Evolutionary conservation across 1,284 basidiomycete species (phyloP), one percentile per base, ranked within the genome.

Genomic region (Cutaneotrichosporon spelunceum): DNA sequence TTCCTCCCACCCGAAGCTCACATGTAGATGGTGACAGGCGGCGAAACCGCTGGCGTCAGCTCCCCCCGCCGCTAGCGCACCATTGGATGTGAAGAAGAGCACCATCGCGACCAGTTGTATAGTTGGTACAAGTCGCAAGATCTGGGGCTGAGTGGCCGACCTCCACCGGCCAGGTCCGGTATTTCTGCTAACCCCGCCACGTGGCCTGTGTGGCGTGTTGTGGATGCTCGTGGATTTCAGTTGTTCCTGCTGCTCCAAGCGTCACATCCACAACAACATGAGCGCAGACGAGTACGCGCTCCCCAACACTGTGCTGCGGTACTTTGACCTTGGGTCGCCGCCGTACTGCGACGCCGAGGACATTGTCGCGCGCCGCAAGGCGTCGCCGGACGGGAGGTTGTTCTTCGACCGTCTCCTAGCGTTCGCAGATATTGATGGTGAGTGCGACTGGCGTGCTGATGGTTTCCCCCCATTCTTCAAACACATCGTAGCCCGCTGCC

Each of bases 21-120:
- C 79, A 96, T 95, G 80, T 95, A 96, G 63, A 96, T 83, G 23
- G 82, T 85, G 3, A 84, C 88, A 1, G 90, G 83, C 1, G 91
- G 90, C 39, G 84, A 78, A 8, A 83, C 79, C 11, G 77, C 82
- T 78, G 67, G 1, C 50, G 21, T 45, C 42, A 63, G 34, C 24
- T 47, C 19, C n/a, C 62, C 26, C 16, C 4, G 24, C 19, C 13
- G 19, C 42, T 44, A n/a, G 66, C 72, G 16, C 59, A 82, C 82
- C 80, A 59, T 73, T 82, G 5, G 83, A 84, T 6, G 80, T 81
- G 72, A 82, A 85, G 77, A 84, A 84, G 36, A 84, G 73, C 42
- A 85, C 84, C 84, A 85, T 85, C 55, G 44, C 39, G 53, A 34
- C 24, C 29, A 49, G 48, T 29, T 49, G 48, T 23, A 53, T 30